Evolutionary conservation across 345 rosid genomes (phyloP).

Genomic region (Eutrema yunnanense): DNA sequence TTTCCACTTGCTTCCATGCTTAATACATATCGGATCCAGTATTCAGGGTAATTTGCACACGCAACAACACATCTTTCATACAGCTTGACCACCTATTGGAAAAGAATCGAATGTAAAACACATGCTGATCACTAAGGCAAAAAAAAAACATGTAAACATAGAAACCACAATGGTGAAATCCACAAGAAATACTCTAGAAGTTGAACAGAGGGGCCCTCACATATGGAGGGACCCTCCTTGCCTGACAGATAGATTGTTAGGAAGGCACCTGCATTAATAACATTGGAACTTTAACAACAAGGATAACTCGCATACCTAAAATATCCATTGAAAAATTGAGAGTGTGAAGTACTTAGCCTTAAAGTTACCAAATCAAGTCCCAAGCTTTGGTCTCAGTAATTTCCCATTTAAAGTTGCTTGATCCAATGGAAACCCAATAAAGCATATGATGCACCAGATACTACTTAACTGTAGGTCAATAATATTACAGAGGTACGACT

Average conservation of each 20-base stretch:
- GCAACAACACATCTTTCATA: constrained; percentile 96
- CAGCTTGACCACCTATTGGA: constrained; percentile 74
- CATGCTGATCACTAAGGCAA: not conserved
- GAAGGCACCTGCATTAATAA: constrained; percentile 99
- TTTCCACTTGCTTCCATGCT: constrained; percentile 78
- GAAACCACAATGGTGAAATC: constrained; percentile 68
- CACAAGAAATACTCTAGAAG: constrained; percentile 82
- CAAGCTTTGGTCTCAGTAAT: constrained; percentile 94
- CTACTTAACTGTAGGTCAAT: constrained; percentile 88
- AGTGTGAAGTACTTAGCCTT: constrained; percentile 94
- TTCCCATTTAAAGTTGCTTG: constrained; percentile 91
- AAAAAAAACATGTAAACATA: constrained; percentile 23
- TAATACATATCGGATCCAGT: constrained; percentile 84
- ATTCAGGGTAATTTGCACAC: constrained; percentile 91
- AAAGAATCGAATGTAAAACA: constrained; percentile 16
- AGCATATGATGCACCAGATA: constrained; percentile 92
- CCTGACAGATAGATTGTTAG: constrained; percentile 90
- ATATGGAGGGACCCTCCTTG: constrained; percentile 95
- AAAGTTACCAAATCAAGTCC: constrained; percentile 86
- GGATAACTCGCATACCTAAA: constrained; percentile 63
- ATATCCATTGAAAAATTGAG: constrained; percentile 68
- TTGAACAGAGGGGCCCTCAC: constrained; percentile 86
- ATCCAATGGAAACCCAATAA: constrained; percentile 98
- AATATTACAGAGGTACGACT: constrained; percentile 49
- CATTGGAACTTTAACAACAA: constrained; percentile 71